phyloP scores from a whole-genome alignment of 2,329 filamentous ascomycete genomes.

The Monosporascus sp. region DNA sequence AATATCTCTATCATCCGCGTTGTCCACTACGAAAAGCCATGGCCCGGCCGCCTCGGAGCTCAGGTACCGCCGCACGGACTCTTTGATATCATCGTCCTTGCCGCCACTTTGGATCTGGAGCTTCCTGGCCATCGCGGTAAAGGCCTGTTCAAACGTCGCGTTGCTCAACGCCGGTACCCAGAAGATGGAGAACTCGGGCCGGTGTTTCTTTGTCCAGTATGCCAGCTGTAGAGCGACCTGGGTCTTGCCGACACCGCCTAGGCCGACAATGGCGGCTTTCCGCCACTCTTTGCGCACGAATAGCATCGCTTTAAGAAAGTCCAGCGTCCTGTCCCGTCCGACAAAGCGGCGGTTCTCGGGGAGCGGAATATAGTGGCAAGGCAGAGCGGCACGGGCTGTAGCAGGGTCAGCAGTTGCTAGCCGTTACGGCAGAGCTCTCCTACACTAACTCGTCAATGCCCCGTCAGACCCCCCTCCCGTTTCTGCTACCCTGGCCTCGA shows the following conservation, averaged over 20 bases:
- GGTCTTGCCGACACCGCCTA: slow-evolving; percentile 38
- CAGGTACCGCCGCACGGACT: slow-evolving; percentile 46
- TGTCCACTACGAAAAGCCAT: slow-evolving; percentile 38
- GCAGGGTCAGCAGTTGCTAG: too few species aligned
- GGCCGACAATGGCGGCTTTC: slow-evolving; percentile 25
- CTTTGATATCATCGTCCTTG: slow-evolving; percentile 50
- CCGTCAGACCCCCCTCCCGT: too few species aligned
- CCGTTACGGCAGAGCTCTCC: too few species aligned
- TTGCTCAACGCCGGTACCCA: slow-evolving; percentile 36
- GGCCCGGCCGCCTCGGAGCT: slow-evolving; percentile 18
- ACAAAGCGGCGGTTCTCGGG: neutral
- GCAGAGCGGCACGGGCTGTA: too few species aligned
- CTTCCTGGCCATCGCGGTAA: slow-evolving; percentile 25
- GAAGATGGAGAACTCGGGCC: slow-evolving; percentile 33
- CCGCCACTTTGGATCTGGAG: slow-evolving; percentile 29
- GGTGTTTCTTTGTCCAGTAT: slow-evolving; percentile 27
- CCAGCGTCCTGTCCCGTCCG: neutral
- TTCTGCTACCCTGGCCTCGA: too few species aligned
- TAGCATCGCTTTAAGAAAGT: neutral
- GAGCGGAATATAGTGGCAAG: neutral
- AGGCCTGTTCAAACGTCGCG: slow-evolving; percentile 35
- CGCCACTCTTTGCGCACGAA: neutral
- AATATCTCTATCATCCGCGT: slow-evolving; percentile 32
- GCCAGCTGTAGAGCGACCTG: slow-evolving; percentile 34
- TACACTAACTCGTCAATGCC: too few species aligned